These are phyloP conservation scores for Fonsecaea erecta DNA, from an alignment of 2,329 filamentous ascomycete genomes.

Conservation along the genomic window DNA sequence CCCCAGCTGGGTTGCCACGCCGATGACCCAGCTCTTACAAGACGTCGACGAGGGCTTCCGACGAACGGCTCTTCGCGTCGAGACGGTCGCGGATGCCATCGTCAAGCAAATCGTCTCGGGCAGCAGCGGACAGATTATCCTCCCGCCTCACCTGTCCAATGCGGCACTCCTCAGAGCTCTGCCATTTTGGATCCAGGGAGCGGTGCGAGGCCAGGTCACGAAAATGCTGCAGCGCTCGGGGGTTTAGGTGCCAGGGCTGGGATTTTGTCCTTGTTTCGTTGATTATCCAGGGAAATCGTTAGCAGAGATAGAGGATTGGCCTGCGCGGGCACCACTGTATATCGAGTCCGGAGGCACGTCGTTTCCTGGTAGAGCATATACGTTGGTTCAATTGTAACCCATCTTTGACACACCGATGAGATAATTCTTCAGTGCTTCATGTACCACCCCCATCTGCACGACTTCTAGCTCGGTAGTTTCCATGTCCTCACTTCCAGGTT, in stretches of 20 bases:
- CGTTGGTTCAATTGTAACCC: no score
- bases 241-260: neutral
- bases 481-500: no score
- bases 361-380: no score
- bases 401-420: no score
- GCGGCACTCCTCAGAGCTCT: neutral
- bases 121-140: constrained; percentile 20
- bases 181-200: neutral
- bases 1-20: constrained; percentile 16
- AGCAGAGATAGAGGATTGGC: no score
- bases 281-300: no score
- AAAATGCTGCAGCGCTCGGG: neutral
- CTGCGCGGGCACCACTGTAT: no score
- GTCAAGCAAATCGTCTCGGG: constrained; percentile 53
- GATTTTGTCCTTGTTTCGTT: neutral
- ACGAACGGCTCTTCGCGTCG: constrained; percentile 48
- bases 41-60: constrained; percentile 55
- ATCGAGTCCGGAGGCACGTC: no score
- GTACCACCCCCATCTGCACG: no score
- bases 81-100: constrained; percentile 65
- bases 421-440: no score
- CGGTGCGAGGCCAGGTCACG: neutral
- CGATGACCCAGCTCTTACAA: constrained; percentile 53
- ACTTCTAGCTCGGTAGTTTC: no score
- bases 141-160: constrained; percentile 6